Base-by-base conservation (phyloP, 306 rosid genomes). In the Lupinus albus region DNA sequence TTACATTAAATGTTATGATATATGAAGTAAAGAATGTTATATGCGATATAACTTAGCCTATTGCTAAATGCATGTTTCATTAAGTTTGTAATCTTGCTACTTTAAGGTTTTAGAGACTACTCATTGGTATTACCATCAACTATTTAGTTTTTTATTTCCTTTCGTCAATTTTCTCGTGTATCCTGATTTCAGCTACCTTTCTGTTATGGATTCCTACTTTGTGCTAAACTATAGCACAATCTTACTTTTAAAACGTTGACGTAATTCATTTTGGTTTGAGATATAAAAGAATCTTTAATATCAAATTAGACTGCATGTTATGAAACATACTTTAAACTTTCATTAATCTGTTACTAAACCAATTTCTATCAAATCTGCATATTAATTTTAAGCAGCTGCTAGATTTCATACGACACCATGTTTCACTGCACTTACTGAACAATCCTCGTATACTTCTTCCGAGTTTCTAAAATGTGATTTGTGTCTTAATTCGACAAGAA, bases 81-180 rank as follows among this genome's bases (percentile, higher is more conserved):
- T 61, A 39, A 72, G 62, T 32, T 72, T 15, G 36, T 41, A 4
- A n/a, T 38, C 3, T 64, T 64, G 18, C 21, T 54, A 52, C 65
- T 53, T 46, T 36, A 1, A 49, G 49, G 39, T 68, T 75, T 50
- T 16, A 28, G 38, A 51, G 21, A 51, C 35, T 15, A 56, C 15
- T 48, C 41, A 18, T 42, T 35, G 44, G 50, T 60, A 21, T 35
- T 11, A 57, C 33, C 48, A 11, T 47, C 28, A 72, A 28, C 36
- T 55, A 39, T 44, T 50, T 72, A 20, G 51, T 11, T 52, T 14
- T 49, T 7, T 57, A 30, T 70, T 36, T n/a, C 7, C 30, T 50
- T 30, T 12, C 62, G 39, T 20, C 15, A 62, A 35, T 36, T 46
- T 52, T 63, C 62, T 4, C 9, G 56, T 48, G 20, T 30, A 38